Conservation (phyloP, 2,329 filamentous ascomycete genomes). For the Fusarium globosum region DNA sequence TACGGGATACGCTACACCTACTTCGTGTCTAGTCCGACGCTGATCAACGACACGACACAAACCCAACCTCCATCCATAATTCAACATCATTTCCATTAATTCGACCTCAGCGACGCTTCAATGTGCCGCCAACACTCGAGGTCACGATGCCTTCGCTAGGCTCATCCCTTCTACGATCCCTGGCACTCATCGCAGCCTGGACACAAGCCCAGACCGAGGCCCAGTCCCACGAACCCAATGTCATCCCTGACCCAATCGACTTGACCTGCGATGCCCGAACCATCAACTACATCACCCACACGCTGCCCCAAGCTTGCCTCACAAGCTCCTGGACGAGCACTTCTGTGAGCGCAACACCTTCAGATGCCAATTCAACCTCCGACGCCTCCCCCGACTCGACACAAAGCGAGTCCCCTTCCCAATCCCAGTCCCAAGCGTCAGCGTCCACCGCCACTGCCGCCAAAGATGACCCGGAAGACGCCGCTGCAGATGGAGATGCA, state of each 20-base stretch:
- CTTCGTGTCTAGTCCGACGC: constrained; percentile 20
- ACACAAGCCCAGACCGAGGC: constrained; percentile 11
- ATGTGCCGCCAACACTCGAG: constrained; percentile 24
- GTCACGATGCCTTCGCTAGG: constrained; percentile 37
- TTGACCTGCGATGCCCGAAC: constrained; percentile 65
- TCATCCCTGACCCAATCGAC: constrained; percentile 8
- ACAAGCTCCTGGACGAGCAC: constrained; percentile 67
- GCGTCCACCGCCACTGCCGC: background rate
- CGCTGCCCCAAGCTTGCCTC: constrained; percentile 79
- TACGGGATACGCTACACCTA: constrained; percentile 1
- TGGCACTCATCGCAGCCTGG: constrained; percentile 21
- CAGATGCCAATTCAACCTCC: constrained; percentile 20
- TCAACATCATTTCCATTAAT: background rate
- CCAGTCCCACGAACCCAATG: constrained; percentile 7
- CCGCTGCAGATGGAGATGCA: constrained; percentile 38
- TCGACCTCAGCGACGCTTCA: constrained; percentile 19
- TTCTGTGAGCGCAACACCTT: constrained; percentile 52
- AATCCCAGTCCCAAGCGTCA: constrained; percentile 3
- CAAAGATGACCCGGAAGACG: constrained; percentile 26
- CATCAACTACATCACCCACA: constrained; percentile 85
- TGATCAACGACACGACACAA: constrained; percentile 26
- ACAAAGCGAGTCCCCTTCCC: constrained; percentile 1
- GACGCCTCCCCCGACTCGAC: background rate
- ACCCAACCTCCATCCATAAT: constrained; percentile 16
- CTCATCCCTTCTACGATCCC: constrained; percentile 14